Base-by-base conservation (phyloP, 345 rosid species). In the Salix viminalis region DNA sequence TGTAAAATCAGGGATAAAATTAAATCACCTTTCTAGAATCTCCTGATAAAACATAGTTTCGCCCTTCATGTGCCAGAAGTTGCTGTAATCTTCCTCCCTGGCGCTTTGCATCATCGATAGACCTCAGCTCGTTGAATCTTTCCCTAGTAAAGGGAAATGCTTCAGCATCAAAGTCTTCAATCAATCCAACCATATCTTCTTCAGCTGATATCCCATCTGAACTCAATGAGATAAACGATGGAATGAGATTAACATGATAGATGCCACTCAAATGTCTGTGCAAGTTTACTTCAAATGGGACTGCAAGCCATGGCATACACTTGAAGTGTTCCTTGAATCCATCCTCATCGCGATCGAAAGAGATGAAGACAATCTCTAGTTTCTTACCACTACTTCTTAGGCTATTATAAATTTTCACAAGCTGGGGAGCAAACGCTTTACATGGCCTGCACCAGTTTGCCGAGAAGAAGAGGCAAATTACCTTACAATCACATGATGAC, bases 371-470 rank as follows among this genome's bases (percentile, higher is more conserved):
- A 78, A 92, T 89, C 90, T 92, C 94, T 1, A 92, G 77, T 66
- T 70, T 85, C 79, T 81, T 83, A 41, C 86, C 92, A 26, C 68
- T 84, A 46, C 74, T 72, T 80, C 75, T 82, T 64, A 90, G 73
- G 66, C 36, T 71, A 74, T 87, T 79, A 21, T 89, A 91, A 65
- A 92, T 80, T 67, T 87, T 89, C 76, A 88, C 83, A 77, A 92
- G 85, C 71, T 86, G 88, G 28, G 96, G 97, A 28, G 74, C 80
- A 78, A 92, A 92, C 50, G 77, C 60, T 65, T 85, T 89, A 72
- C 96, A 92, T 23, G 97, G 97, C 83, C 91, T 87, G 84, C 97
- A 88, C 97, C 97, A 90, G 87, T 88, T 91, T 75, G 94, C 96
- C 4, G 96, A 92, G 85, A 91, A 92, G 83, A 91, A 88, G 74